Percentiles rank a stretch among this genome's conserved stretches.
phyloP scores from a whole-genome alignment of 139 green algal genomes.

The Parachlorella kessleri region DNA sequence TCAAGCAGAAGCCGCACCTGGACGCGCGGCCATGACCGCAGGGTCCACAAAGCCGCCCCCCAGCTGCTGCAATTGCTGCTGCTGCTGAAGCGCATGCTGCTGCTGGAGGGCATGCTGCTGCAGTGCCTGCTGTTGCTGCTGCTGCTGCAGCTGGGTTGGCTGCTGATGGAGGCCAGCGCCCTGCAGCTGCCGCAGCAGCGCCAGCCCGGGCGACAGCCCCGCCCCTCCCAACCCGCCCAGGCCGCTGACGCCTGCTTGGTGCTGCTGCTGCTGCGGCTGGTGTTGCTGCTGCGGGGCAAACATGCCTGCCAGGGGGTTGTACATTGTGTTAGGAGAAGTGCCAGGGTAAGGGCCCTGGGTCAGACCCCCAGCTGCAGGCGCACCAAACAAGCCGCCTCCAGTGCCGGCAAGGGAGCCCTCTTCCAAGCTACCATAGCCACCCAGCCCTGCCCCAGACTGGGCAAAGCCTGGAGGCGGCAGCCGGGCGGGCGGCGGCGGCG shows the following conservation, averaged over 20 bases:
- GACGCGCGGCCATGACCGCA: slow-evolving; percentile 6
- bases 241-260: not conserved
- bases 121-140: not conserved
- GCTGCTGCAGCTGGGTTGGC: not conserved
- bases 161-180: not conserved
- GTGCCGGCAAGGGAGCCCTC: not conserved
- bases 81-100: slow-evolving; percentile 14
- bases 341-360: not conserved
- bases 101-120: not conserved
- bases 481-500: slow-evolving; percentile 6
- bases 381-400: not conserved
- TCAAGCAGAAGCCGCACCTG: too few relatives aligned
- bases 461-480: not conserved
- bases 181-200: slow-evolving; percentile 47
- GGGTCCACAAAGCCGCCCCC: slow-evolving; percentile 6
- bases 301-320: not conserved
- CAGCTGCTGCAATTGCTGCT: slow-evolving; percentile 5
- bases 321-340: not conserved
- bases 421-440: not conserved
- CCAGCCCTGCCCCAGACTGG: not conserved
- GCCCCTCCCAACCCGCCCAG: not conserved
- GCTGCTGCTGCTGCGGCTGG: slow-evolving; percentile 3
- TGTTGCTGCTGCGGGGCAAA: slow-evolving; percentile 8
- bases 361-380: not conserved
- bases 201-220: slow-evolving; percentile 23